Evolutionary conservation across 2,329 filamentous ascomycete genomes (phyloP).

Genomic region (Bipolaris bicolor): DNA sequence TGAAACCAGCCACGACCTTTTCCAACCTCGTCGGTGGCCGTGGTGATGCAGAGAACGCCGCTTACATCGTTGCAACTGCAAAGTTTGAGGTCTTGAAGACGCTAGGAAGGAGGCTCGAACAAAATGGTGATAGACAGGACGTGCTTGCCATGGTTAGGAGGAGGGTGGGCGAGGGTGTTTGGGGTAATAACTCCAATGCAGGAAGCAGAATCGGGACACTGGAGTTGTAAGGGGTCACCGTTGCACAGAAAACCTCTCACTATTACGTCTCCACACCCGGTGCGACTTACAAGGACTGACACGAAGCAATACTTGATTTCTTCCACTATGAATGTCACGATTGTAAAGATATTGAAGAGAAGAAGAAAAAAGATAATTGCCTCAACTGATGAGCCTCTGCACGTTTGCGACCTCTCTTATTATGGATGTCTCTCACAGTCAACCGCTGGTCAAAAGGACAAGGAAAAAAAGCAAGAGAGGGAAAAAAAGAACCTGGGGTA

Average conservation of each 20-base stretch:
- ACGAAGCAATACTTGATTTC: neutral
- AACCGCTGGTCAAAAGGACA: neutral
- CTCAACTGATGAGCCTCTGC: neutral
- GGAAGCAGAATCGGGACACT: constrained; percentile 56
- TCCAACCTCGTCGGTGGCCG: constrained; percentile 64
- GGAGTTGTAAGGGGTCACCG: constrained; percentile 32
- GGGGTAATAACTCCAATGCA: constrained; percentile 50
- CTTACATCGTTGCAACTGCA: constrained; percentile 62
- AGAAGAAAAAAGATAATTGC: neutral
- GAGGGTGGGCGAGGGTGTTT: constrained; percentile 52
- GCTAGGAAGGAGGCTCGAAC: constrained; percentile 54
- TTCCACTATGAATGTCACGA: neutral
- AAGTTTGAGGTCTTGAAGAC: constrained; percentile 63
- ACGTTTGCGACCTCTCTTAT: neutral
- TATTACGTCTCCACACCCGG: neutral
- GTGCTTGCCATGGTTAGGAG: constrained; percentile 51
- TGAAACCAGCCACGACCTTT: constrained; percentile 63
- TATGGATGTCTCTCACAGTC: neutral
- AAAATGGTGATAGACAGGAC: constrained; percentile 45
- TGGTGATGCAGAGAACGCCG: constrained; percentile 62
- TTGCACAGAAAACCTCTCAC: neutral
- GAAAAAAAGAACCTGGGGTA: constrained; percentile 30
- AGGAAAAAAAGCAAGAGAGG: neutral
- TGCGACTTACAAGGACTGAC: neutral
- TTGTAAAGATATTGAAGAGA: neutral